A percentile compares a stretch with the other conserved stretches of the same genome.
Conservation (phyloP, 2,329 filamentous ascomycete species). For the Emmonsia crescens region DNA sequence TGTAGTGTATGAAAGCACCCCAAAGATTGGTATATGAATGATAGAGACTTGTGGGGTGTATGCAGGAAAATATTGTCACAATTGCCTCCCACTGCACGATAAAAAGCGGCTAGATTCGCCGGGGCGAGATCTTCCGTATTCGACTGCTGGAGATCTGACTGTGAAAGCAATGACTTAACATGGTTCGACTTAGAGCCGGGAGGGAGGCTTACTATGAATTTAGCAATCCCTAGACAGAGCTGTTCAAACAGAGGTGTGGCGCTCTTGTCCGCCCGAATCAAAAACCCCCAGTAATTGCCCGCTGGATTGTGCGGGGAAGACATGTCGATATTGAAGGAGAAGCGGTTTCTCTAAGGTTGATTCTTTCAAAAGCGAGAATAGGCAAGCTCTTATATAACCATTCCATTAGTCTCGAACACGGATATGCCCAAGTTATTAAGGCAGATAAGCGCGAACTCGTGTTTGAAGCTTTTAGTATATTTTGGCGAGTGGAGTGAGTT, state of each 20-base stretch:
- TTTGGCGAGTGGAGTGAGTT: not conserved
- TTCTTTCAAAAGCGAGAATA: not conserved
- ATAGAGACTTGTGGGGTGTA: conserved; percentile 62
- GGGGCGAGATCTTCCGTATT: conserved; percentile 42
- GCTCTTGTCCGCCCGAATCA: conserved; percentile 58
- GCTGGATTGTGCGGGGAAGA: conserved; percentile 16
- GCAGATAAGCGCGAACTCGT: not conserved
- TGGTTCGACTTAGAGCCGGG: not conserved
- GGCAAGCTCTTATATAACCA: not conserved
- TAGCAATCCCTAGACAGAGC: conserved; percentile 56
- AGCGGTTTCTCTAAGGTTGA: not conserved
- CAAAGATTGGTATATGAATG: conserved; percentile 83
- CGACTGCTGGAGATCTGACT: conserved; percentile 15
- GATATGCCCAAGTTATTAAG: not conserved
- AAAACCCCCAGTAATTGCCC: conserved; percentile 44
- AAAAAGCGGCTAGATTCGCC: conserved; percentile 64
- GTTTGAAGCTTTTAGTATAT: not conserved
- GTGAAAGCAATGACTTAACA: conserved; percentile 1
- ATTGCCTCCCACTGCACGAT: conserved; percentile 62
- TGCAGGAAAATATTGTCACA: conserved; percentile 72
- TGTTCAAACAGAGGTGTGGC: conserved; percentile 57
- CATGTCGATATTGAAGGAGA: not conserved
- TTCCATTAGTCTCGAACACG: not conserved
- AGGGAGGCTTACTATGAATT: conserved; percentile 52
- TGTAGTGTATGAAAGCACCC: conserved; percentile 85